These are phyloP conservation scores for Zopfia rhizophila DNA, from an alignment of 2,329 filamentous ascomycete species.

Conservation along the genomic window DNA sequence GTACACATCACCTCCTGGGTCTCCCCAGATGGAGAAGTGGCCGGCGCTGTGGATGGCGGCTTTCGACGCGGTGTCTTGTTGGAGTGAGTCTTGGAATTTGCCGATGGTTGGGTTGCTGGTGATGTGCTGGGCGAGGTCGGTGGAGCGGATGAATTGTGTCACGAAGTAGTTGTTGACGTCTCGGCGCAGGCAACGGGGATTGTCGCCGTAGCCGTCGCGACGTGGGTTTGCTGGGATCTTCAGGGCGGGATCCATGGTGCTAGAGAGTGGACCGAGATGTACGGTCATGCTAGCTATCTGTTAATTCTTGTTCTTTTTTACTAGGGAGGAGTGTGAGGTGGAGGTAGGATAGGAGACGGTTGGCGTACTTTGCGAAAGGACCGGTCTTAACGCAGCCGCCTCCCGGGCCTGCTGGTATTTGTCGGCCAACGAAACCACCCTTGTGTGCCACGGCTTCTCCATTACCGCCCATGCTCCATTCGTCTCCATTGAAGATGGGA, in stretches of 20 bases:
- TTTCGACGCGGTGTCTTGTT: conserved; percentile 21
- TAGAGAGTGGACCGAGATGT: conserved; percentile 59
- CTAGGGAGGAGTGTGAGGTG: conserved; percentile 1
- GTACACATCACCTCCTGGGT: conserved; percentile 59
- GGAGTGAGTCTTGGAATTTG: conserved; percentile 39
- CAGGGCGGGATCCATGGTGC: conserved; percentile 41
- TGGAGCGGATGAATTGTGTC: conserved; percentile 22
- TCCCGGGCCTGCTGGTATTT: conserved; percentile 61
- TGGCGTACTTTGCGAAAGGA: conserved; percentile 61
- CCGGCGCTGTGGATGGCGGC: conserved; percentile 55
- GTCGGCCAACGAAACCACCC: conserved; percentile 29
- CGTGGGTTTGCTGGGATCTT: conserved; percentile 45
- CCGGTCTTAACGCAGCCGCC: conserved; percentile 66
- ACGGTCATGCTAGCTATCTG: conserved; percentile 37
- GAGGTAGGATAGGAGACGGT: conserved; percentile 17
- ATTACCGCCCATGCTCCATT: conserved; percentile 60
- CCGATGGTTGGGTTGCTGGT: conserved; percentile 30
- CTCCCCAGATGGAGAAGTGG: conserved; percentile 57
- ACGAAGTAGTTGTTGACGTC: conserved; percentile 44
- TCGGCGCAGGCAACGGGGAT: conserved; percentile 43
- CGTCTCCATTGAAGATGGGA: conserved; percentile 66
- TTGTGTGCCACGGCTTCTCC: conserved; percentile 47
- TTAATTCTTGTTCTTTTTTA: background rate
- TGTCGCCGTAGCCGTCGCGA: conserved; percentile 39
- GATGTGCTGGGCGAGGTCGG: conserved; percentile 37